Evolutionary conservation across 2,329 filamentous ascomycete species (phyloP).

Genomic region (Talaromyces sp.): DNA sequence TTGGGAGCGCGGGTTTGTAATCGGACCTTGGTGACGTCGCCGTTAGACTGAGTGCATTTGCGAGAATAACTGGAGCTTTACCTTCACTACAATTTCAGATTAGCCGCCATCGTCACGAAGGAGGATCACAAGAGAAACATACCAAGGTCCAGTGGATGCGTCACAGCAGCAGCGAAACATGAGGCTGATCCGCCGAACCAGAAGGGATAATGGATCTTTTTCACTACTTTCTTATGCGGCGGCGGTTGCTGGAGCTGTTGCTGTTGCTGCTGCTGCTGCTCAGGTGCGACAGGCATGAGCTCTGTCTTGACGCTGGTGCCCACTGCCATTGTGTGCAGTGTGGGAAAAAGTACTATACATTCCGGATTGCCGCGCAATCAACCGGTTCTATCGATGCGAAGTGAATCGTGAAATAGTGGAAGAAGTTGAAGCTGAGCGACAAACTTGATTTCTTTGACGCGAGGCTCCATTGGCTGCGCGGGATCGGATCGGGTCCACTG

Average conservation of each 20-base stretch:
- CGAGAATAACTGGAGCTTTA: conserved; percentile 23
- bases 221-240: conserved; percentile 22
- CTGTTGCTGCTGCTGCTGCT: conserved; percentile 5
- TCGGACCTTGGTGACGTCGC: conserved; percentile 59
- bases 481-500: conserved; percentile 7
- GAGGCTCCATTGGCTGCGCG: not conserved
- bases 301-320: conserved; percentile 18
- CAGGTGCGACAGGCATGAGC: not conserved
- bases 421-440: not conserved
- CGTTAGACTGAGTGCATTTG: conserved; percentile 20
- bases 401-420: not conserved
- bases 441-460: conserved; percentile 4
- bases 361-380: conserved; percentile 13
- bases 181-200: conserved; percentile 97
- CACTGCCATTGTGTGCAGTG: conserved; percentile 14
- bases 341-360: conserved; percentile 6
- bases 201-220: conserved; percentile 64
- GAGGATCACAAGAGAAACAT: conserved; percentile 25
- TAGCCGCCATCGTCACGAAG: conserved; percentile 17
- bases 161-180: conserved; percentile 85
- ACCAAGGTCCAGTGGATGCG: conserved; percentile 90
- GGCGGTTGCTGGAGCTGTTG: not conserved
- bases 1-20: conserved; percentile 77
- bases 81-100: conserved; percentile 51
- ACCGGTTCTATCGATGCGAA: not conserved